These are phyloP conservation scores for Umbilicus rupestris DNA, from an alignment of 164 flowering plant species.

Conservation along the genomic window DNA sequence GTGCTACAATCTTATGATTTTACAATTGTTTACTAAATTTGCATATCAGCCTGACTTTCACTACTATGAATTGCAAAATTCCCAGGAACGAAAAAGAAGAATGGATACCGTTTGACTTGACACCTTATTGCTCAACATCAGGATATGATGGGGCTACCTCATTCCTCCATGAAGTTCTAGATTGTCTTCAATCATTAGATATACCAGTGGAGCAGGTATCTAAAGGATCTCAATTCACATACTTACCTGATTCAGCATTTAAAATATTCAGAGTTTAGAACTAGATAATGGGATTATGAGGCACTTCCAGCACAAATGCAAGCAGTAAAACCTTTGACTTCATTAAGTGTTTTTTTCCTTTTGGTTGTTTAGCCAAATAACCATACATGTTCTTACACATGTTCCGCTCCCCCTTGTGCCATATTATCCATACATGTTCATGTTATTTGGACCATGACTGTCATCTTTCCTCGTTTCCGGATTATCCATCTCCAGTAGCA, in stretches of 20 bases:
- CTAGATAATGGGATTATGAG: not conserved
- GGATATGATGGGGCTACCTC: slow-evolving; percentile 70
- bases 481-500: not conserved
- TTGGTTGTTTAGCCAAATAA: not conserved
- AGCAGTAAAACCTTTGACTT: not conserved
- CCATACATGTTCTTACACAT: not conserved
- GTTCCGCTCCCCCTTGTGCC: not conserved
- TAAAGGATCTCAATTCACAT: not conserved
- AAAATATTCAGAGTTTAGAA: not conserved
- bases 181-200: slow-evolving; percentile 51
- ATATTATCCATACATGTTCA: not conserved
- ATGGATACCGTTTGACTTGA: slow-evolving; percentile 74
- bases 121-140: slow-evolving; percentile 73
- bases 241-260: not conserved
- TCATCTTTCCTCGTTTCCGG: not conserved
- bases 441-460: not conserved
- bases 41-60: not conserved
- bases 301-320: not conserved
- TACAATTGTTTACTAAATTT: not conserved
- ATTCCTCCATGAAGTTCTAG: slow-evolving; percentile 47
- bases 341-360: not conserved
- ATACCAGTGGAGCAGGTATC: slow-evolving; percentile 80
- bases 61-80: not conserved
- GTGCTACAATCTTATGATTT: not conserved
- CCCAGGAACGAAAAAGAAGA: slow-evolving; percentile 74